Base-by-base conservation (phyloP, 768 basidiomycete species). In the Termitomyces sp. region DNA sequence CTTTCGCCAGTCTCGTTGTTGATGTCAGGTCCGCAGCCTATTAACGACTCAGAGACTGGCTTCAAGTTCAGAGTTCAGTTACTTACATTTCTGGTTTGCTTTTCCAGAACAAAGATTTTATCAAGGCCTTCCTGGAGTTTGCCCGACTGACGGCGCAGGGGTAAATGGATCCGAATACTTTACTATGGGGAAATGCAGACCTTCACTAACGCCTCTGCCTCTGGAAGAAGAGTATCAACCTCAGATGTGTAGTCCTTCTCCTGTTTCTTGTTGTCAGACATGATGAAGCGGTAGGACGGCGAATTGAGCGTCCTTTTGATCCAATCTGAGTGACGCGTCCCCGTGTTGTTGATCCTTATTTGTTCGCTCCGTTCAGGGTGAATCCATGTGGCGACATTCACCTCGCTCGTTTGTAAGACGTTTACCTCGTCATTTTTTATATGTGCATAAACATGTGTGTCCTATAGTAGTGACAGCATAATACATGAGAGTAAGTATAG, bases 11-110 rank as follows among this genome's bases (percentile, higher is more conserved):
- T 48, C 88, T 84, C 34, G 89, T 88, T 2, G 97, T 99, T n/a
- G 96, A 98, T 37, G 81, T 70, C 34, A 93, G 80, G 80, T 99
- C 97, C 56, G 95, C 88, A 16, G 95, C 94, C 96, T 96, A 66
- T 20, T 46, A 18, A 59, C n/a, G 42, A 29, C 34, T 51, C 13
- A 20, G 20, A 22, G 60, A 24, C 45, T 62, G 12, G 54, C 51
- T 45, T 46, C 24, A 31, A 24, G 47, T 18, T 1, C 2, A 15
- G 51, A 39, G 49, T n/a, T 26, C 37, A 4, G 69, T 36, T 22
- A 45, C 55, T 55, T 57, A 92, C 97, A 76, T 98, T 98, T 78
- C 97, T 82, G 2, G 96, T 90, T 71, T 97, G 95, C 74, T 98
- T 98, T 76, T 99, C 97, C 5, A 98, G 79, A 1, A 76, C 73